Percentiles rank a stretch among this genome's conserved stretches.
Evolutionary conservation across 2,329 filamentous ascomycete species (phyloP).

Genomic region (Curvularia verruculosa): DNA sequence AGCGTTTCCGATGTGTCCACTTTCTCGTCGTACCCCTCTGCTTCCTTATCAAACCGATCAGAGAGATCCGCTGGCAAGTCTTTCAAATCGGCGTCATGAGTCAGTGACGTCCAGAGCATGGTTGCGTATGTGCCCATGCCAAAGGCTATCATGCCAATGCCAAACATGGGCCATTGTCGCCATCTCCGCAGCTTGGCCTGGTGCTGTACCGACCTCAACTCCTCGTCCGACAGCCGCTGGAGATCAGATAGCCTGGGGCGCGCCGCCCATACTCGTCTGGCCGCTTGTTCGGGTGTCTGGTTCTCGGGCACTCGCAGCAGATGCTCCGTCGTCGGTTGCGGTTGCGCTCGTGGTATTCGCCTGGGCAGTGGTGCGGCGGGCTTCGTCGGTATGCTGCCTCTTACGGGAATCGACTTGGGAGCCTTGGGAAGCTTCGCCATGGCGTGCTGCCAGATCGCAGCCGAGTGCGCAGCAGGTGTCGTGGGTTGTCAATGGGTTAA

Average conservation of each 20-base stretch:
- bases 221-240: slow-evolving; percentile 36
- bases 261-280: slow-evolving; percentile 33
- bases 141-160: slow-evolving; percentile 45
- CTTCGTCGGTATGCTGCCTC: slow-evolving; percentile 27
- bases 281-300: slow-evolving; percentile 25
- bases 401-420: slow-evolving; percentile 30
- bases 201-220: slow-evolving; percentile 33
- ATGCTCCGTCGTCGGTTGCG: slow-evolving; percentile 17
- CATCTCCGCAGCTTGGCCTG: slow-evolving; percentile 37
- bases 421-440: slow-evolving; percentile 46
- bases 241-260: slow-evolving; percentile 35
- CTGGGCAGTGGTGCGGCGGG: slow-evolving; percentile 24
- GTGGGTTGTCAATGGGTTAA: slow-evolving; percentile 26
- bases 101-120: slow-evolving; percentile 46
- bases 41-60: slow-evolving; percentile 54
- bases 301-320: slow-evolving; percentile 18
- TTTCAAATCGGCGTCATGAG: slow-evolving; percentile 27
- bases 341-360: slow-evolving; percentile 21
- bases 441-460: slow-evolving; percentile 19
- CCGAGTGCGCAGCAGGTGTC: slow-evolving; percentile 8
- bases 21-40: slow-evolving; percentile 55
- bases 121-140: slow-evolving; percentile 51
- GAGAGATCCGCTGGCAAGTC: slow-evolving; percentile 51
- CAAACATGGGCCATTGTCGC: slow-evolving; percentile 42
- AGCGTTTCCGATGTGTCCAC: slow-evolving; percentile 53